phyloP scores from a whole-genome alignment of 257 asterid species.

The Solanum ahanhuiri region DNA sequence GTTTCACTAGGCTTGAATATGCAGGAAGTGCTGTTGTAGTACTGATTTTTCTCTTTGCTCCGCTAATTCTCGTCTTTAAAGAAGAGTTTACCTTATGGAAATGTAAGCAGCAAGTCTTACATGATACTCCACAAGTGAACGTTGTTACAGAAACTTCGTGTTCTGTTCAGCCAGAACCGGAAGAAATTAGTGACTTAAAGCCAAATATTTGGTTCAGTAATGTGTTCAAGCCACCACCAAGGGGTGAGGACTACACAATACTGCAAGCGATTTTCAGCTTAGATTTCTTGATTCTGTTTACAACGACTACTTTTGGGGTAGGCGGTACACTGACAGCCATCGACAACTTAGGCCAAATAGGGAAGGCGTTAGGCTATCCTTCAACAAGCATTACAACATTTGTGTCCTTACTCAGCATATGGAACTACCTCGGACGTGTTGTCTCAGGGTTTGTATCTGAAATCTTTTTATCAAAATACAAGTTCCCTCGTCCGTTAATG shows the following conservation, averaged over 20 bases:
- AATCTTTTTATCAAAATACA: slow-evolving; percentile 22
- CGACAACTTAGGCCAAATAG: not conserved
- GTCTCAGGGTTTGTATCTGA: slow-evolving; percentile 40
- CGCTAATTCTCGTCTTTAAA: slow-evolving; percentile 19
- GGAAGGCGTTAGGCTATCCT: slow-evolving; percentile 29
- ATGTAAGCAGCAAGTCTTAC: not conserved
- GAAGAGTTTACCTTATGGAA: slow-evolving; percentile 20
- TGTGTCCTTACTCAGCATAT: slow-evolving; percentile 47
- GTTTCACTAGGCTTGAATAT: slow-evolving; percentile 6
- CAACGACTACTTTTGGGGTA: slow-evolving; percentile 29
- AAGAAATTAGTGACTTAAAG: not conserved
- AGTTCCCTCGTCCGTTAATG: slow-evolving; percentile 42
- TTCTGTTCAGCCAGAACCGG: not conserved
- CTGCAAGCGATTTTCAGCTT: slow-evolving; percentile 48
- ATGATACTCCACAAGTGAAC: not conserved
- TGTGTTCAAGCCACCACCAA: slow-evolving; percentile 29
- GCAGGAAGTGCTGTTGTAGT: slow-evolving; percentile 16
- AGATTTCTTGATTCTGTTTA: slow-evolving; percentile 41
- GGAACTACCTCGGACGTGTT: slow-evolving; percentile 47
- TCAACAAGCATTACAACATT: slow-evolving; percentile 34
- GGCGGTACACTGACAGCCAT: slow-evolving; percentile 48
- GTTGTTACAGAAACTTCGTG: not conserved
- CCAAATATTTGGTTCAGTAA: slow-evolving; percentile 21
- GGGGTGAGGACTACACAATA: slow-evolving; percentile 50
- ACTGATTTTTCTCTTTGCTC: slow-evolving; percentile 26